phyloP scores from a whole-genome alignment of 345 rosid genomes.

The Leavenworthia alabamica region DNA sequence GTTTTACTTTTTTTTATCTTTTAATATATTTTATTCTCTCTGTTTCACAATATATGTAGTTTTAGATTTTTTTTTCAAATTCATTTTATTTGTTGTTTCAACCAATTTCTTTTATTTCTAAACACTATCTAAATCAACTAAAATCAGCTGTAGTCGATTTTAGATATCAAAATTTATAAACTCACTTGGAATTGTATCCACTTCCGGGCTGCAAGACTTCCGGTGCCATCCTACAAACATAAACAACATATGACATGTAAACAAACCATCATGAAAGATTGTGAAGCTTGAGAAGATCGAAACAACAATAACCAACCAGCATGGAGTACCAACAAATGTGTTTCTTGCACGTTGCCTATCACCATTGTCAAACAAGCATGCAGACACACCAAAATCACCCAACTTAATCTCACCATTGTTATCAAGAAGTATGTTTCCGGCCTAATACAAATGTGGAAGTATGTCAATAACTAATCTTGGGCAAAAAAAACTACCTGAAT shows the following conservation, averaged over 20 bases:
- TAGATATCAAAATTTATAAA: conserved; percentile 1
- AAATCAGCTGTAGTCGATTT: background rate
- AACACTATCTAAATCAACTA: background rate
- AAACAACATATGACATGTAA: background rate
- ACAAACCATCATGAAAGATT: background rate
- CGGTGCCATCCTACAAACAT: conserved; percentile 90
- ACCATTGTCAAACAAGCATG: conserved; percentile 88
- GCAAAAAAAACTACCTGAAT: no score
- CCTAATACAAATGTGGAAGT: no score
- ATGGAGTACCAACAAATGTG: conserved; percentile 98
- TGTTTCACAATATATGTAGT: no score
- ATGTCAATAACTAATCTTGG: no score
- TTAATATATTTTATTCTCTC: no score
- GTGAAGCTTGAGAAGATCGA: background rate
- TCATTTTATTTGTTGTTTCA: no score
- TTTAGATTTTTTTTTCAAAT: no score
- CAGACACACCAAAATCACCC: conserved; percentile 97
- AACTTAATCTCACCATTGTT: conserved; percentile 68
- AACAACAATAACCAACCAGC: conserved; percentile 57
- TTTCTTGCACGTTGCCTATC: conserved; percentile 95
- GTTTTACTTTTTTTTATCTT: no score
- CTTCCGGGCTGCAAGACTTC: conserved; percentile 97
- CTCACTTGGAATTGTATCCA: conserved; percentile 94
- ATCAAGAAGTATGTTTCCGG: conserved; percentile 91
- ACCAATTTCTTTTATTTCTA: no score